Base-by-base conservation (phyloP, 371 early-diverging fungal species). In the Caulochytrium protostelioides region DNA sequence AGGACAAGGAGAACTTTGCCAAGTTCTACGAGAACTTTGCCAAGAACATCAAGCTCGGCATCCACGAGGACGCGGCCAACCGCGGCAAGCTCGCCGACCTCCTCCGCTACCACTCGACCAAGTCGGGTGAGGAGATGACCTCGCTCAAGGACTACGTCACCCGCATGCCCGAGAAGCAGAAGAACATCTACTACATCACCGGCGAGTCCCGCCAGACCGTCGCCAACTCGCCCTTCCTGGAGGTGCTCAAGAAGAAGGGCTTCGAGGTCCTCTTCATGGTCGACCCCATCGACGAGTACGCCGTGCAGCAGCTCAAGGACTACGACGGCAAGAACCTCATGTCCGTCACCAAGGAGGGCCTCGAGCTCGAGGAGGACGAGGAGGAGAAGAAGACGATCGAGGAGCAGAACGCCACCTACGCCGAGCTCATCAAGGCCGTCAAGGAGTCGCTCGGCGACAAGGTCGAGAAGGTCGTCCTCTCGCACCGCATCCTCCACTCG, bases 301-400 rank as follows among this genome's bases (percentile, higher is more conserved):
- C 78, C 59, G 76, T 95, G 43, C 87, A 90, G 59, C 86, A 87
- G 57, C 78, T 97, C 50, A 89, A 82, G 74, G 92, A 92, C 65
- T 97, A 77, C 60, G 92, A 97, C 46, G 95, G 91, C 58, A 85
- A 95, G 78, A 86, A 86, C 70, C 76, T 98, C 47, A 77, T 91
- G 59, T 79, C 74, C 48, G 85, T 87, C 50, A 92, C 94, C 59
- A 87, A 94, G 77, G 98, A 97, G 54, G 97, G 97, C 43, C 72
- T 91, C 34, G 95, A 97, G 61, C 74, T 97, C 40, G 89, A 87
- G 53, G 92, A 92, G 49, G 85, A 83, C 55, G 92, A 91, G 53
- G 83, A 83, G 19, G 83, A 86, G 57, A 89, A 91, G 81, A 63
- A 74, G 61, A 54, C 57, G 41, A 65, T 77, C 43, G 91, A 95